Conservation (phyloP, 23 red algal species). For the Pyropia yezoensis region DNA sequence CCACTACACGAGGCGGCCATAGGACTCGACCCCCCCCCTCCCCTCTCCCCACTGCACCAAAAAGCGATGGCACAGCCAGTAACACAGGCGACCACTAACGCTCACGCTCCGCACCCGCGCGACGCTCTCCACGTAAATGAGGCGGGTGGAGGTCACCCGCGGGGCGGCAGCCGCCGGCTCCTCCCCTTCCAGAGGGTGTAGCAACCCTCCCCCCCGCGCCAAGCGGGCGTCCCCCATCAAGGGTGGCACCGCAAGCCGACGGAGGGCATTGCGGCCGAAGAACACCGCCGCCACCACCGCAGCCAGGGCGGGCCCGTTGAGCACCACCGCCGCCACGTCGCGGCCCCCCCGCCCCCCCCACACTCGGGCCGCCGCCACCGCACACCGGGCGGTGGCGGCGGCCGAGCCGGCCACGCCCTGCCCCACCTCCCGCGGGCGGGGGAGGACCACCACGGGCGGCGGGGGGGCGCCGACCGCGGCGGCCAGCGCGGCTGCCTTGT, state of each 20-base stretch:
- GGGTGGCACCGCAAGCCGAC: neutral
- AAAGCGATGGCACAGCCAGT: constrained; percentile 69
- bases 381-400: constrained; percentile 8
- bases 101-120: constrained; percentile 59
- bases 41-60: constrained; percentile 81
- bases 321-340: constrained; percentile 4
- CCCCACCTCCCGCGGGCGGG: constrained; percentile 64
- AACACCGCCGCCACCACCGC: constrained; percentile 24
- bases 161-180: neutral
- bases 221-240: too few relatives aligned
- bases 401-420: constrained; percentile 20
- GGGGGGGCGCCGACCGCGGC: neutral
- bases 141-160: neutral
- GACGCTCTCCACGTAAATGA: constrained; percentile 95
- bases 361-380: constrained; percentile 7
- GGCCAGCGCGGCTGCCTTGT: too few relatives aligned
- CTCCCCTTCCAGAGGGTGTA: neutral
- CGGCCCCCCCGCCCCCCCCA: neutral
- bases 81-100: constrained; percentile 46
- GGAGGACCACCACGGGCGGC: constrained; percentile 1
- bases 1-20: constrained; percentile 32
- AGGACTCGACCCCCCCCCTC: constrained; percentile 23
- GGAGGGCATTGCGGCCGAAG: constrained; percentile 2
- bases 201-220: too few relatives aligned
- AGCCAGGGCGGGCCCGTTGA: constrained; percentile 34